Evolutionary conservation across 441 rosid species (phyloP).

Genomic region (Aquilaria agallochum): DNA sequence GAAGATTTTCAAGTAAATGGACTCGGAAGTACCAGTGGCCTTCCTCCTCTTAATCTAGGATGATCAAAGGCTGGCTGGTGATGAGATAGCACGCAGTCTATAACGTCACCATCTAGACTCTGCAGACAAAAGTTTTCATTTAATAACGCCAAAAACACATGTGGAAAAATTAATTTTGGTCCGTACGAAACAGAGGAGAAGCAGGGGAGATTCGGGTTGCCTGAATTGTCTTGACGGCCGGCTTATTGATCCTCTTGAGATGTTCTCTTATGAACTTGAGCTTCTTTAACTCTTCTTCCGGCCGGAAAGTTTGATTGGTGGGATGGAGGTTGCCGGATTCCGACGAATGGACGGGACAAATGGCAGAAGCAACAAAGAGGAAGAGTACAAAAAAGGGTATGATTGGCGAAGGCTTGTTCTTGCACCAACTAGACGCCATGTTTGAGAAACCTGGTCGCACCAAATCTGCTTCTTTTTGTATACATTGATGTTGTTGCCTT

Average conservation of each 20-base stretch:
- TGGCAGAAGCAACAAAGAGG: slow-evolving; percentile 41
- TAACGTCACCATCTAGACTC: slow-evolving; percentile 89
- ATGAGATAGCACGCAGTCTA: slow-evolving; percentile 79
- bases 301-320: slow-evolving; percentile 60
- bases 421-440: slow-evolving; percentile 36
- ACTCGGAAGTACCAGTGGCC: slow-evolving; percentile 49
- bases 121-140: slow-evolving; percentile 21
- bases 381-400: slow-evolving; percentile 34
- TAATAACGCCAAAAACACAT: not conserved
- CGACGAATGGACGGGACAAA: slow-evolving; percentile 41
- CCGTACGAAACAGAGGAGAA: slow-evolving; percentile 9
- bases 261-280: slow-evolving; percentile 50
- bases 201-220: slow-evolving; percentile 21
- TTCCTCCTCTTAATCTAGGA: slow-evolving; percentile 62
- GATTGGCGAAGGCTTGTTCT: slow-evolving; percentile 21
- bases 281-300: slow-evolving; percentile 56
- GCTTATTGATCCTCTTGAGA: slow-evolving; percentile 79
- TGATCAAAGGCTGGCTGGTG: slow-evolving; percentile 93
- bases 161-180: not conserved
- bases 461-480: slow-evolving; percentile 28
- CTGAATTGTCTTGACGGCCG: slow-evolving; percentile 85
- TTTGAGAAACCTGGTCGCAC: slow-evolving; percentile 29
- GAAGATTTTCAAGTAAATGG: too few species aligned
- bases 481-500: slow-evolving; percentile 45
- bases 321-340: slow-evolving; percentile 24